Evolutionary conservation across 2,329 filamentous ascomycete species (phyloP), one percentile per base, ranked within the genome.

Genomic region (Arthroderma uncinatum): DNA sequence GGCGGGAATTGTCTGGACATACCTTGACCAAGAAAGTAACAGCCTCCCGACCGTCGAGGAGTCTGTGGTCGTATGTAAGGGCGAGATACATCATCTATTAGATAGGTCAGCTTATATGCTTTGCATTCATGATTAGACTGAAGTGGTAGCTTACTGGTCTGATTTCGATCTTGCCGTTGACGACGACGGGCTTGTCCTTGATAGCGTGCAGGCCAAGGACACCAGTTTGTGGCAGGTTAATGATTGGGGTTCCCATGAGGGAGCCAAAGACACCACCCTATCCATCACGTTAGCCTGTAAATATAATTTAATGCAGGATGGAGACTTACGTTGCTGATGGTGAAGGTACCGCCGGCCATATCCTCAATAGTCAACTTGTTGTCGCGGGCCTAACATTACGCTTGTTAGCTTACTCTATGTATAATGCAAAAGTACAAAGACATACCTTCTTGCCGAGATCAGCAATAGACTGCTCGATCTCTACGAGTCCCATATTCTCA

Each of bases 351-450:
- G 60, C 93, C 93, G 60, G 93, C 93, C 90, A 98, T 96, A 71
- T 98, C 93, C 76, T 98, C 93, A 66, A 98, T 96, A 1, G 93
- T 97, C 63, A 98, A 82, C 77, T 97, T 97, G 73, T 87, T 86
- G 70, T 96, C 91, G 62, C 93, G 88, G 62, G 93, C 93, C 89
- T 91, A 62, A 10, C 58, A 30, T 30, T n/a, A 4, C 4, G 4
- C 62, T 57, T 30, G 61, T 53, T 54, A 54, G 52, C 33, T 12
- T 16, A 10, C 9, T 12, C 10, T 8, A 9, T 7, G 10, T 12
- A 21, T 9, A 12, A 25, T 58, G n/a, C 28, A 34, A 54, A 4
- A 44, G 30, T 34, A 7, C 5, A 30, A 16, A 30, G 50, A 5
- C 48, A 60, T 67, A 89, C 89, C 88, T 97, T 98, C 79, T 91